Conservation (phyloP, 139 green algal species). For the Chlamydomonas sp. region DNA sequence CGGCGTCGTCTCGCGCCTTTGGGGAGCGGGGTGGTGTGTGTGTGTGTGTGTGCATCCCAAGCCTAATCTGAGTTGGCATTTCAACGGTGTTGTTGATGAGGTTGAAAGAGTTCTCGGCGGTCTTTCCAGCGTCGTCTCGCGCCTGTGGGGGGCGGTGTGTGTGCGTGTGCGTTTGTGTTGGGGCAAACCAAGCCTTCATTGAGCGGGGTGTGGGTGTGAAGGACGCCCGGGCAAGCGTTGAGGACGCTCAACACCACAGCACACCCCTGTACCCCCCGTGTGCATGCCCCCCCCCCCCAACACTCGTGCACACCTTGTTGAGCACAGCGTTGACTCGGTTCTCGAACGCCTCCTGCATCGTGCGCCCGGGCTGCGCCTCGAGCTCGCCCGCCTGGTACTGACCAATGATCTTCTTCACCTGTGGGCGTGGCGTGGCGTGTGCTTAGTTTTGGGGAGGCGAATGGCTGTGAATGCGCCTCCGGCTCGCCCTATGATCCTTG, state of each 20-base stretch:
- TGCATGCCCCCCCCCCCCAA: too few species aligned
- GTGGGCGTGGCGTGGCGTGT: too few species aligned
- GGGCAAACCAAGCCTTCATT: not conserved
- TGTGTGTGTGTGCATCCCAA: not conserved
- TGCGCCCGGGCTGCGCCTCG: constrained; percentile 85
- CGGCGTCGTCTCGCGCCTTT: constrained; percentile 67
- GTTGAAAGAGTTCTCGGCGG: constrained; percentile 76
- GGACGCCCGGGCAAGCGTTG: constrained; percentile 65
- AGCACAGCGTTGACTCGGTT: constrained; percentile 74
- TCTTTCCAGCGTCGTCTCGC: constrained; percentile 78
- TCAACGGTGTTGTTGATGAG: too few species aligned
- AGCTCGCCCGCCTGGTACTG: constrained; percentile 78
- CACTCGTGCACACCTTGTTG: too few species aligned
- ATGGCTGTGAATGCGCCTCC: too few species aligned
- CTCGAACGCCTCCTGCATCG: constrained; percentile 92
- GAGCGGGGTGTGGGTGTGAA: too few species aligned
- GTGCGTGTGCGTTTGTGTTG: not conserved
- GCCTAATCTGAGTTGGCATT: not conserved
- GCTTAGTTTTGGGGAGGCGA: too few species aligned
- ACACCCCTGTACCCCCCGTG: too few species aligned
- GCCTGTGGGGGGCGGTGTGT: constrained; percentile 16
- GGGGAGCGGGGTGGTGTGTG: constrained; percentile 7
- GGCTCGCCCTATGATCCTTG: too few species aligned
- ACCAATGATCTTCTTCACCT: constrained; percentile 80
- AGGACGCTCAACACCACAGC: constrained; percentile 69